phyloP scores from a whole-genome alignment of 208 protist species.

The Wallacemonas rigidus region DNA sequence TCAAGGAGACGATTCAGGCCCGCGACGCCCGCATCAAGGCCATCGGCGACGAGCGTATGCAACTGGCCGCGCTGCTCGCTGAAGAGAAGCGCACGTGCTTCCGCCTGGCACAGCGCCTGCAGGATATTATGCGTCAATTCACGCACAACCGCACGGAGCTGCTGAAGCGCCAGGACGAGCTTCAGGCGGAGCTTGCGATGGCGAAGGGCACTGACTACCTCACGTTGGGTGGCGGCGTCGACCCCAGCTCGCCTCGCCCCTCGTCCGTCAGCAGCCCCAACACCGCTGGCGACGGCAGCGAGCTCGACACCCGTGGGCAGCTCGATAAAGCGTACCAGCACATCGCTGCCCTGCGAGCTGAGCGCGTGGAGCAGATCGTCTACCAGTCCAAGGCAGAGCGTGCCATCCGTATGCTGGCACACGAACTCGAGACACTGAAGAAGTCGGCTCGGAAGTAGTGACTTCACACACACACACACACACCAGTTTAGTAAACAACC shows the following conservation, averaged over 20 bases:
- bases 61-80: constrained; percentile 62
- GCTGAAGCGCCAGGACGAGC: constrained; percentile 53
- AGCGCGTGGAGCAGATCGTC: constrained; percentile 64
- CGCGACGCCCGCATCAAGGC: constrained; percentile 52
- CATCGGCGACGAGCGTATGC: constrained; percentile 64
- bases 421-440: constrained; percentile 56
- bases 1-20: constrained; percentile 47
- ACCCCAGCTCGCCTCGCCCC: constrained; percentile 22
- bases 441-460: constrained; percentile 4
- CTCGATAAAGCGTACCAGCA: constrained; percentile 37
- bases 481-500: too few relatives aligned
- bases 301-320: constrained; percentile 28
- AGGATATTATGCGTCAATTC: constrained; percentile 49
- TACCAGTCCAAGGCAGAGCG: constrained; percentile 77
- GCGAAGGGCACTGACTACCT: constrained; percentile 86
- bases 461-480: too few relatives aligned
- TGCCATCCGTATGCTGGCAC: constrained; percentile 73
- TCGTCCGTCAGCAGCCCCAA: not conserved
- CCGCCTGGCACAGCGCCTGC: constrained; percentile 69
- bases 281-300: not conserved
- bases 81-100: constrained; percentile 74
- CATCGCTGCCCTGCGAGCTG: constrained; percentile 52
- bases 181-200: constrained; percentile 49
- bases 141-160: constrained; percentile 47
- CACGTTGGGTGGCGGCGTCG: constrained; percentile 29